A percentile compares a stretch with the other conserved stretches of the same genome.
phyloP scores from a whole-genome alignment of 2,329 filamentous ascomycete species.

The Pseudogymnoascus destructans region DNA sequence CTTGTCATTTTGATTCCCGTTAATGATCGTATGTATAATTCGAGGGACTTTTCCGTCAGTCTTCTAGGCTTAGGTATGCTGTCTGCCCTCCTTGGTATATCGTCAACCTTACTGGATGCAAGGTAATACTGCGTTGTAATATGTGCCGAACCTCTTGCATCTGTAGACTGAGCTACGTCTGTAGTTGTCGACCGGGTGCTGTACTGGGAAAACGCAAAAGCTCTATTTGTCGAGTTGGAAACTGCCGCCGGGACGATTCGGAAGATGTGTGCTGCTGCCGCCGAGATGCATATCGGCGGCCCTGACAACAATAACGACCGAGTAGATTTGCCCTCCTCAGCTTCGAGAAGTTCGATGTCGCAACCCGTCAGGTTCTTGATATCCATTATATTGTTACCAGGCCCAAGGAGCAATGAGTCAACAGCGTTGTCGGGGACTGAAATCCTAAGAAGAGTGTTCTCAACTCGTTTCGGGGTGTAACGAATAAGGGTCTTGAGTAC shows the following conservation, averaged over 20 bases:
- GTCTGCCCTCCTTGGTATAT: conserved; percentile 2
- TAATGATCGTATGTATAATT: conserved; percentile 1
- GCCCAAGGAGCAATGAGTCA: background rate
- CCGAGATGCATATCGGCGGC: background rate
- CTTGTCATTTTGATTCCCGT: conserved; percentile 6
- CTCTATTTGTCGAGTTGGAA: background rate
- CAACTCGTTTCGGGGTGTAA: background rate
- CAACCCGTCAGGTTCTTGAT: conserved; percentile 7
- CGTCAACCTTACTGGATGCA: background rate
- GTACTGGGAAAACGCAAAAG: background rate
- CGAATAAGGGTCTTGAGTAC: conserved; percentile 1
- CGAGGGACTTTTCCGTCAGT: background rate
- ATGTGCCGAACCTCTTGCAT: background rate
- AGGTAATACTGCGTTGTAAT: background rate
- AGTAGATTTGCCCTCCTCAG: background rate
- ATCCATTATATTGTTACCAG: conserved; percentile 1
- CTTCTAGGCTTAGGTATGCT: background rate
- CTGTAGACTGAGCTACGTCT: background rate
- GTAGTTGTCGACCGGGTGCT: background rate
- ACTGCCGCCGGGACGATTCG: background rate
- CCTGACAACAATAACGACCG: background rate
- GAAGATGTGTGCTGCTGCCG: conserved; percentile 1
- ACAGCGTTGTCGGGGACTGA: background rate
- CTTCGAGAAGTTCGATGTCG: conserved; percentile 1
- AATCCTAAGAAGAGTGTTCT: background rate